A percentile compares a stretch with the other conserved stretches of the same genome.
These are phyloP conservation scores for Stagonosporopsis vannaccii DNA, from an alignment of 2,329 filamentous ascomycete genomes.

Conservation along the genomic window DNA sequence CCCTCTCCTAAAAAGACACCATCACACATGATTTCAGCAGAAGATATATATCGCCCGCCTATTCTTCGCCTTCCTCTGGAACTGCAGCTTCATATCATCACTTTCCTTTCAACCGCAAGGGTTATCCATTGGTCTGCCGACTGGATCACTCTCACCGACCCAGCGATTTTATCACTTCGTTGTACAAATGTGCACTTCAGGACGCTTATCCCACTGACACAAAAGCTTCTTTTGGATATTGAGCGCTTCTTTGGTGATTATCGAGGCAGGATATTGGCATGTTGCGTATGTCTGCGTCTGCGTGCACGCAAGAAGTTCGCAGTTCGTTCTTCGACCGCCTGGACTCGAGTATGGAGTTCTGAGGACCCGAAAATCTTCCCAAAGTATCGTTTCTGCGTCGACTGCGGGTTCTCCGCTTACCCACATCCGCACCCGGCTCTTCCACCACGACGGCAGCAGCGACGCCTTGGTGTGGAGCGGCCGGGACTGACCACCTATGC, in stretches of 20 bases:
- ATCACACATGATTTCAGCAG: too few relatives aligned
- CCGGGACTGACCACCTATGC: not conserved
- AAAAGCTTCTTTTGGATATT: not conserved
- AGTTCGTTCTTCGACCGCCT: not conserved
- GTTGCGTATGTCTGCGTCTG: slow-evolving; percentile 7
- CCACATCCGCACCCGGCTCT: slow-evolving; percentile 6
- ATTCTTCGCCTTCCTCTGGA: slow-evolving; percentile 4
- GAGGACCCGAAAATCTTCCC: not conserved
- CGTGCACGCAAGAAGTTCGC: not conserved
- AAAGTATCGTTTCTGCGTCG: not conserved
- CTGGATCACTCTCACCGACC: not conserved
- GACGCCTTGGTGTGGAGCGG: not conserved
- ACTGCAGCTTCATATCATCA: not conserved
- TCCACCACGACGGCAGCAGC: not conserved
- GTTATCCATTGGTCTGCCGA: not conserved
- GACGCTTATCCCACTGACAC: not conserved
- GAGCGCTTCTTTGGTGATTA: not conserved
- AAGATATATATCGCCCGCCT: not conserved
- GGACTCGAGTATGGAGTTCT: too few relatives aligned
- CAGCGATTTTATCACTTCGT: not conserved
- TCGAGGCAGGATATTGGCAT: not conserved
- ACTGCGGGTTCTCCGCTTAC: slow-evolving; percentile 6
- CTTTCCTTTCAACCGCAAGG: not conserved
- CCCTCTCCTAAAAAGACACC: too few relatives aligned
- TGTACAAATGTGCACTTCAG: not conserved